Percentiles rank a stretch among this genome's conserved stretches.
Evolutionary conservation across 169 alveolate genomes (phyloP).

Genomic region (Toxoplasma gondii): DNA sequence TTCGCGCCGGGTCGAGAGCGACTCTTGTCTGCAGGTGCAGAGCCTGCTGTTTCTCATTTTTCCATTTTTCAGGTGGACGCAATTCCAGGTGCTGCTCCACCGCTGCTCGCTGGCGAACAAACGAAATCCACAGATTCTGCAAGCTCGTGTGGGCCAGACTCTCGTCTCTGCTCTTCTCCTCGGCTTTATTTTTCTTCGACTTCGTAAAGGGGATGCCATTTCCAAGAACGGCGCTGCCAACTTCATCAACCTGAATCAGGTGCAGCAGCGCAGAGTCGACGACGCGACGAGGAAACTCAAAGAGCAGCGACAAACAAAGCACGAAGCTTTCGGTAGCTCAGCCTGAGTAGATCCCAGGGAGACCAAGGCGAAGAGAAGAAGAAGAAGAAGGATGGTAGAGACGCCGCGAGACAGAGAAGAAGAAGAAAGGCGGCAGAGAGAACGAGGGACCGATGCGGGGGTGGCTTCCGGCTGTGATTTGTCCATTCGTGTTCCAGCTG

Average conservation of each 20-base stretch:
- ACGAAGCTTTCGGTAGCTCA: too few species aligned
- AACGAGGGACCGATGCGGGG: too few species aligned
- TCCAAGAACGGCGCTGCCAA: slow-evolving; percentile 68
- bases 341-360: too few species aligned
- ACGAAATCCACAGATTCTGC: slow-evolving; percentile 64
- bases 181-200: slow-evolving; percentile 61
- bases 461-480: too few species aligned
- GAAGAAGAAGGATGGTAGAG: too few species aligned
- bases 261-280: not conserved
- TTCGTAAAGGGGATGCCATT: slow-evolving; percentile 41
- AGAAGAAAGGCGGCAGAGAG: too few species aligned
- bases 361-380: too few species aligned
- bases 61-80: slow-evolving; percentile 22
- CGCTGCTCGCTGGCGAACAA: slow-evolving; percentile 64
- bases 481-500: too few species aligned
- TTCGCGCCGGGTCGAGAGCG: too few species aligned
- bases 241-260: slow-evolving; percentile 67
- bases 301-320: not conserved
- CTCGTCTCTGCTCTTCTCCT: slow-evolving; percentile 57
- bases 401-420: too few species aligned
- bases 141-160: slow-evolving; percentile 67
- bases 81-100: slow-evolving; percentile 43
- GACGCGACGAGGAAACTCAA: not conserved
- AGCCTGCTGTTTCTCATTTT: not conserved
- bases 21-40: too few species aligned